Evolutionary conservation across 352 stramenopile species (phyloP), one percentile per base, ranked within the genome.

Genomic region (Globisporangium rhizosaccharum): DNA sequence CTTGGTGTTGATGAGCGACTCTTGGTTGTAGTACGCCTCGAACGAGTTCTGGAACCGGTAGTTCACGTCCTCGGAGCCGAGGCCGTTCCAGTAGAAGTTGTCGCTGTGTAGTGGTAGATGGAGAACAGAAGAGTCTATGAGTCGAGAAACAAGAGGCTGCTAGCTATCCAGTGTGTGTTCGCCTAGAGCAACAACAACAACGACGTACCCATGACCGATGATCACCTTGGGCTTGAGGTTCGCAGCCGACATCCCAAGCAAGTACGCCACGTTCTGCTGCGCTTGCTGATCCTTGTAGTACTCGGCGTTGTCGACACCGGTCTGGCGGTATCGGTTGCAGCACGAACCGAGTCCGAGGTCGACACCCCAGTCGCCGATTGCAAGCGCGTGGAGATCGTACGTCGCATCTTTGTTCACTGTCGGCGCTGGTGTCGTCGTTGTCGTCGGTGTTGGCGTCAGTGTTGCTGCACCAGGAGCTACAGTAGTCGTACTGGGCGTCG

Each of bases 231-330:
- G 82, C 37, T 82, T 75, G 45, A 89, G 60, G 30, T 75, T 73
- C 33, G 71, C 72, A 12, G 82, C 74, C n/a, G 82, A 89, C n/a
- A 86, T 61, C 0, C 65, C 51, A 53, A 91, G 59, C 54, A 91
- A 54, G 39, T 87, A 60, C 25, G 79, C 82, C 0, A 91, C 75
- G 51, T 87, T 86, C 33, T 66, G 47, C 56, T 91, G 82, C 15
- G 82, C 79, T 51, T 89, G 76, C 23, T 84, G 79, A 59, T 91
- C 81, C 25, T 88, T 87, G 60, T 87, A 84, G 65, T 88, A 90
- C 61, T 79, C 73, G 6, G 53, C 67, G 42, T 76, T 87, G 48
- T 71, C 71, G 1, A 61, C 72, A 9, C 76, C 76, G 0, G 78
- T 88, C 52, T 85, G 73, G 25, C 75, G 77, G 51, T 90, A 88